These are phyloP conservation scores for Polytrichum formosum DNA, from an alignment of 225 moss, liverwort and hornwort species.

Conservation along the genomic window DNA sequence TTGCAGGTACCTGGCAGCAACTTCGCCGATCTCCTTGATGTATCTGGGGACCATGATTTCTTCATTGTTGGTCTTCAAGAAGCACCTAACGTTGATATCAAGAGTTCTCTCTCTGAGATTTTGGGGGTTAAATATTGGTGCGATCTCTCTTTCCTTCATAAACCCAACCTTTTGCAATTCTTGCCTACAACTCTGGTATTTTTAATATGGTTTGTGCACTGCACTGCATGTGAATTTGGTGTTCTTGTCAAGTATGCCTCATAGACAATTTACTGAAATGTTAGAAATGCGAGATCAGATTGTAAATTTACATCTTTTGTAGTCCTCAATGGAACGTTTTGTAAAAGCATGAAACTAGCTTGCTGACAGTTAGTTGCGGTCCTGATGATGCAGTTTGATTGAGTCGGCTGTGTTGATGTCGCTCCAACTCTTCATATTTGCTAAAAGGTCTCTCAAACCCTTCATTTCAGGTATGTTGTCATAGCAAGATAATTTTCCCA, in stretches of 20 bases:
- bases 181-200: background rate
- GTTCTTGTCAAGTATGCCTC: background rate
- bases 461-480: slow-evolving; percentile 45
- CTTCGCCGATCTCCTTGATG: slow-evolving; percentile 54
- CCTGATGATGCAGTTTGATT: slow-evolving; percentile 35
- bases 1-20: slow-evolving; percentile 47
- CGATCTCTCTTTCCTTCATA: background rate
- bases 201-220: background rate
- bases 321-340: no score
- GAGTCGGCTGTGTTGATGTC: slow-evolving; percentile 53
- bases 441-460: slow-evolving; percentile 44
- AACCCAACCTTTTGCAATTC: no score
- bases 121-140: slow-evolving; percentile 64
- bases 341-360: no score
- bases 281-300: background rate
- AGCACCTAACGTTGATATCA: slow-evolving; percentile 51
- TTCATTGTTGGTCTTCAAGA: slow-evolving; percentile 73
- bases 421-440: slow-evolving; percentile 67
- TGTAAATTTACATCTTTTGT: no score
- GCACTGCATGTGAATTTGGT: background rate
- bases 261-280: background rate
- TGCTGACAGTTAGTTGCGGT: no score
- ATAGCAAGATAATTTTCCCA: no score
- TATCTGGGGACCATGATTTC: slow-evolving; percentile 53
- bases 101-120: slow-evolving; percentile 35